Conservation (phyloP, 2,329 filamentous ascomycete genomes). For the Nothophaeocryptopus gaeumannii region DNA sequence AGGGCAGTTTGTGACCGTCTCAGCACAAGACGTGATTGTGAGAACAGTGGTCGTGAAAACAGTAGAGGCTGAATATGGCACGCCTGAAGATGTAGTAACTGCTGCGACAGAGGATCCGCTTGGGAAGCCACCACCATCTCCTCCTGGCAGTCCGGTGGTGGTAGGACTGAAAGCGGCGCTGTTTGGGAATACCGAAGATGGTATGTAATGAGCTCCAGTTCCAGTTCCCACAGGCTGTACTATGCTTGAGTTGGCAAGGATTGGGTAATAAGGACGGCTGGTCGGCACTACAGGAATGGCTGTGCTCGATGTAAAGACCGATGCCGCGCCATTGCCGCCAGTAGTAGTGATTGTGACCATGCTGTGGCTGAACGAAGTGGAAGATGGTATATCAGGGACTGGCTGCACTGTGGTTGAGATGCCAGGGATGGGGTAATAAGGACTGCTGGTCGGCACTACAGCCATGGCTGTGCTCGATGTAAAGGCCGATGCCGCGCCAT, state of each 20-base stretch:
- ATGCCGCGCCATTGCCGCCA: slow-evolving; percentile 4
- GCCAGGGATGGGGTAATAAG: slow-evolving; percentile 12
- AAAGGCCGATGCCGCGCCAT: slow-evolving; percentile 8
- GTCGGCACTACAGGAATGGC: slow-evolving; percentile 11
- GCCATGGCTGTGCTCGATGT: slow-evolving; percentile 15
- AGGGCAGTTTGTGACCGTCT: slow-evolving; percentile 41
- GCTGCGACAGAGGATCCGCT: slow-evolving; percentile 17
- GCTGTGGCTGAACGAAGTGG: too few relatives aligned
- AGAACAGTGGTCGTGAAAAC: slow-evolving; percentile 44
- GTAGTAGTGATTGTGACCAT: slow-evolving; percentile 5
- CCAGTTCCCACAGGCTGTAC: slow-evolving; percentile 1
- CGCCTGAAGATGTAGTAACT: slow-evolving; percentile 26
- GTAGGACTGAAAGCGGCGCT: slow-evolving; percentile 10
- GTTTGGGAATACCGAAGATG: slow-evolving; percentile 6
- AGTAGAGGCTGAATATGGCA: slow-evolving; percentile 37
- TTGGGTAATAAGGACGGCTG: slow-evolving; percentile 9
- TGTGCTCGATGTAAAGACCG: slow-evolving; percentile 13
- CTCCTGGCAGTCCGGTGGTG: neutral
- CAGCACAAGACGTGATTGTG: slow-evolving; percentile 43
- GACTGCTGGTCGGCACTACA: slow-evolving; percentile 6
- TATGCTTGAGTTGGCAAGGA: slow-evolving; percentile 12
- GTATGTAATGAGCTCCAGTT: too few relatives aligned
- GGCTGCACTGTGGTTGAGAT: slow-evolving; percentile 11
- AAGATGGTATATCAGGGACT: too few relatives aligned
- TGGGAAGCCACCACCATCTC: neutral